A percentile compares a stretch with the other conserved stretches of the same genome.
These are phyloP conservation scores for Phytopythium delawarense DNA, from an alignment of 352 stramenopile genomes.

Conservation along the genomic window DNA sequence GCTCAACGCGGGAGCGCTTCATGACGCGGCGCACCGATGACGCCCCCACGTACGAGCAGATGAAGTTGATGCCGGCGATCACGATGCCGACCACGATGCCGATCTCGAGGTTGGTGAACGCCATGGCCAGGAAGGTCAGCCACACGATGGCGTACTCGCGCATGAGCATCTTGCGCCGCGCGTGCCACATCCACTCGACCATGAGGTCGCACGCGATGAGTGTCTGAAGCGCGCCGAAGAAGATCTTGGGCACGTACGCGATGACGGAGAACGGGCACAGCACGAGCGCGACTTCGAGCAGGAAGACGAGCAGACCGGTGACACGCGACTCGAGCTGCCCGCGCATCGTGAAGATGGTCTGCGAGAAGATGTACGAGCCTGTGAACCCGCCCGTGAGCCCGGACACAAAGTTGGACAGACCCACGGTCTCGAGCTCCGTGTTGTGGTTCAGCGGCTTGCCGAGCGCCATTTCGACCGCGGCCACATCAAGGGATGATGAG, in stretches of 20 bases:
- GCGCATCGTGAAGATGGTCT: slow-evolving; percentile 91
- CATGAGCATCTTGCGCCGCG: slow-evolving; percentile 78
- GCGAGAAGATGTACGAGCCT: slow-evolving; percentile 98
- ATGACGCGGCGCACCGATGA: slow-evolving; percentile 74
- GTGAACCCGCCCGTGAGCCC: slow-evolving; percentile 96
- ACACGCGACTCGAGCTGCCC: slow-evolving; percentile 69
- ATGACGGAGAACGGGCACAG: slow-evolving; percentile 94
- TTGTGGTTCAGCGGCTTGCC: slow-evolving; percentile 94
- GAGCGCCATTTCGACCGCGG: slow-evolving; percentile 96
- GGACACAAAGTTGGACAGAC: slow-evolving; percentile 95
- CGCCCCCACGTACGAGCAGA: slow-evolving; percentile 73
- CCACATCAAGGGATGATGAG: slow-evolving; percentile 96
- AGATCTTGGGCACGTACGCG: slow-evolving; percentile 95
- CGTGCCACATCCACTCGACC: slow-evolving; percentile 94
- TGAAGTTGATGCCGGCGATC: slow-evolving; percentile 87
- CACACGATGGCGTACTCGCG: slow-evolving; percentile 93
- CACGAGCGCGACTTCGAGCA: slow-evolving; percentile 72
- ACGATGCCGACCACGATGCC: slow-evolving; percentile 93
- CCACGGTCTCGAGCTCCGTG: slow-evolving; percentile 93
- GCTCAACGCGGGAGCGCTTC: slow-evolving; percentile 78
- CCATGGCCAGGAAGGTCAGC: slow-evolving; percentile 93
- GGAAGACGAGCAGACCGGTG: slow-evolving; percentile 70
- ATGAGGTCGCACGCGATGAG: slow-evolving; percentile 97
- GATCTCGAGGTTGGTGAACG: slow-evolving; percentile 92
- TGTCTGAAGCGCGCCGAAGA: slow-evolving; percentile 96